Base-by-base conservation (phyloP, 2,329 filamentous ascomycete species). In the Escovopsis sp. region DNA sequence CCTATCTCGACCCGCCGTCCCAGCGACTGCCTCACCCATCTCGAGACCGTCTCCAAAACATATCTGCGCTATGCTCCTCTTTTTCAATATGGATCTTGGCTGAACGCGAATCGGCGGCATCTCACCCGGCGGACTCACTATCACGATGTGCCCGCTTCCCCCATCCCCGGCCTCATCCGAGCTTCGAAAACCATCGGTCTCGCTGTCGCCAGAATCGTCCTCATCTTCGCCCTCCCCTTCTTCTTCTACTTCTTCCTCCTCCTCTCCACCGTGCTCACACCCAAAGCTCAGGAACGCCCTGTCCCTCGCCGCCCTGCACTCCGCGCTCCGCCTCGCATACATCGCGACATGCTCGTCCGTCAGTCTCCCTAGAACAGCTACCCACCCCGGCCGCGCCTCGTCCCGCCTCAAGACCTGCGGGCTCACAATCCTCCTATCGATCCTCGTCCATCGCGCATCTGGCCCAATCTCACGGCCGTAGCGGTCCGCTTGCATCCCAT, bases 21-120 rank as follows among this genome's bases (percentile, higher is more conserved):
- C 52, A 23, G 53, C 45, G 36, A 51, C 53, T 36, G 74, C 53
- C 53, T 74, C 63, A 43, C 65, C 55, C 12, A 66, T 65, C 50
- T 70, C 64, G 1, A 66, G 63, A 33, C 70, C 66, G 45, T 23
- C 23, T 23, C 4, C 4, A 23, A 75, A 75, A 4, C 67, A 66
- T 5, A 77, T 72, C 38, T 70, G 70, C 45, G 77, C 70, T 38
- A 69, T 68, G 46, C 75, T 73, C 50, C 75, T 73, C 50, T 66
- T 77, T 61, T 77, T 77, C 15, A 77, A 60, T n/a, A 77, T 77
- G 5, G 73, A 68, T 50, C 75, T 77, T 2, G 73, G 74, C 45
- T 53, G 55, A 3, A 59, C 55, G 5, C 60, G 60, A 39, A 55
- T 59, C 1, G 15, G 15, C 15, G 15, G 15, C 15, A 15, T 15